Base-by-base conservation (phyloP, 2,329 filamentous ascomycete species). In the Annulohypoxylon truncatum region DNA sequence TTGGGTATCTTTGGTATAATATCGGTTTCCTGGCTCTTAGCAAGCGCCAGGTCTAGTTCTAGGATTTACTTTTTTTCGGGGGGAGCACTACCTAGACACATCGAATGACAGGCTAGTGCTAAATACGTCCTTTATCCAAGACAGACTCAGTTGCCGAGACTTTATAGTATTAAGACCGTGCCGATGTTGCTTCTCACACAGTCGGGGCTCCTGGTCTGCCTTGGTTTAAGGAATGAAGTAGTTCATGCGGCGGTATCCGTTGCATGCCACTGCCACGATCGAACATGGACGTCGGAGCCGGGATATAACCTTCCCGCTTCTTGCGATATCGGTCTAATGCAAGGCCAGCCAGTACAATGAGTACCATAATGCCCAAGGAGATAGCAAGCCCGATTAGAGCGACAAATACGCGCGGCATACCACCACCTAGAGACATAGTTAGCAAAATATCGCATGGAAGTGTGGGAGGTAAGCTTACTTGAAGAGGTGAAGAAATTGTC, bases 311-410 rank as follows among this genome's bases (percentile, higher is more conserved):
- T 76, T 95, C 91, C 51, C 89, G 87, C 81, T 87, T 90, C 80
- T 93, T 91, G 72, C 92, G 88, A 66, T 91, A 83, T 66, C 92
- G 88, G 80, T 96, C 92, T 61, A 94, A 84, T 46, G 92, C 75
- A 67, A 96, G 87, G 68, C 93, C 93, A 18, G 87, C 86, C 52
- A 92, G 84, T 56, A 96, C 92, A 55, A 96, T 84, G 47, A 95
- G 80, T 78, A 95, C 90, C 73, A 93, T 92, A 65, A 95, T 81
- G 26, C 84, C 92, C 1, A 96, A 87, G 1, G 93, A 87, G 64
- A 96, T 92, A 60, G 89, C 93, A 33, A 96, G 87, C 18, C 88
- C 89, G 69, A 96, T 95, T 10, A 96, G 86, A 38, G 96, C 91
- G 59, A 96, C 85, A 68, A 93, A 92, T 48, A 91, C 93, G 46